Evolutionary conservation across 2,329 filamentous ascomycete species (phyloP), one percentile per base, ranked within the genome.

Genomic region (Venturia nashicola): DNA sequence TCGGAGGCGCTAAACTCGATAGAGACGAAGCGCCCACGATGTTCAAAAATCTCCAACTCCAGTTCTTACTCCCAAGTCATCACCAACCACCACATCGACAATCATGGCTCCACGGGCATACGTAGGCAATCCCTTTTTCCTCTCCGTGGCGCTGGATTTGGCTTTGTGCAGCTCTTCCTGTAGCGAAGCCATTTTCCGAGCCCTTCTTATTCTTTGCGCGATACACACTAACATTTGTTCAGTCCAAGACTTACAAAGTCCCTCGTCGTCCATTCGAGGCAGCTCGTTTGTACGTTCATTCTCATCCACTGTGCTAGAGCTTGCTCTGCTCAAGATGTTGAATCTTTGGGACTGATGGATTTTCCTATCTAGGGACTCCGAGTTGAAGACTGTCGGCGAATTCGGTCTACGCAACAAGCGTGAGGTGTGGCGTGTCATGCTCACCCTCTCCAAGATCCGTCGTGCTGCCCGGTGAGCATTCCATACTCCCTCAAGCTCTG

Each of bases 341-440:
- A 65, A 57, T 84, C 86, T 86, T 79, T 71, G 71, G 72, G 79
- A 89, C 88, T 89, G 86, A 89, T 83, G 75, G 76, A 36, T 62
- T 20, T 77, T 71, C 71, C 72, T 75, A 71, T 69, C 77, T 84
- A 97, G 94, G 85, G 94, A 99, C 85, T 91, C 92, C 77, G 94
- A 99, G 85, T 84, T 99, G 82, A 99, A 99, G 90, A 89, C 94
- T 82, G 93, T 99, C 76, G 94, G 94, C 83, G 94, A 99, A 85
- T 99, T 95, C 86, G 94, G 94, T 83, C 91, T 99, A 76, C 90
- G 92, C 83, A 99, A 99, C 87, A 99, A 99, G 91, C 93, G 94
- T 86, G 94, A 99, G 86, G 94, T 99, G 78, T 99, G 94, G 94
- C 91, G 94, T 82, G 94, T 99, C 82, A 88, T 91, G 86, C 89